phyloP scores from a whole-genome alignment of 1,284 basidiomycete genomes.

The Ceratobasidium theobromae region DNA sequence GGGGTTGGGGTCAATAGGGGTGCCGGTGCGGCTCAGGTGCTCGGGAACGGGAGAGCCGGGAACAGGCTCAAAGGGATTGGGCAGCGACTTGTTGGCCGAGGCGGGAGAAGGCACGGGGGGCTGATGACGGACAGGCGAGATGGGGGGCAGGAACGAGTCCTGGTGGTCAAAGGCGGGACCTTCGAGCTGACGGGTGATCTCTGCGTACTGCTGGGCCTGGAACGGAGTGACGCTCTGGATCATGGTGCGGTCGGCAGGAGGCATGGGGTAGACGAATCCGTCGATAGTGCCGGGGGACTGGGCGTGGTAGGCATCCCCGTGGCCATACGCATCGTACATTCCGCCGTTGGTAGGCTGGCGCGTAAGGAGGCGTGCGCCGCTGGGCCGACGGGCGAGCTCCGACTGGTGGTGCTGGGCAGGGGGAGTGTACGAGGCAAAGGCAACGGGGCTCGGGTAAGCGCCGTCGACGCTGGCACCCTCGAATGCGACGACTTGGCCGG shows the following conservation, averaged over 20 bases:
- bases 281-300: background rate
- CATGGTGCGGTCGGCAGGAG: constrained; percentile 1
- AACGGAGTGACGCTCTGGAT: constrained; percentile 33
- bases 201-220: constrained; percentile 37
- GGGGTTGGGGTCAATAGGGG: constrained; percentile 35
- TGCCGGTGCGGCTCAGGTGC: constrained; percentile 31
- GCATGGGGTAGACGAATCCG: constrained; percentile 24
- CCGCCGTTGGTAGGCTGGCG: constrained; percentile 27
- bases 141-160: constrained; percentile 19
- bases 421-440: constrained; percentile 30
- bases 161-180: constrained; percentile 3
- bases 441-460: constrained; percentile 18
- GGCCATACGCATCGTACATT: constrained; percentile 7
- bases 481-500: constrained; percentile 19
- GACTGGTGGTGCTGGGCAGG: constrained; percentile 34
- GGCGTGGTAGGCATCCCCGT: background rate
- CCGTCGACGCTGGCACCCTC: background rate
- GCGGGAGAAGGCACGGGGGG: constrained; percentile 6
- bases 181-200: constrained; percentile 34
- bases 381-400: constrained; percentile 34
- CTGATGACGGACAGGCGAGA: constrained; percentile 6
- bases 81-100: background rate
- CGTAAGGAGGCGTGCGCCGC: constrained; percentile 26
- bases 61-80: constrained; percentile 25
- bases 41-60: constrained; percentile 24